Base-by-base conservation (phyloP, 2,329 filamentous ascomycete species). In the Pestalotiopsis sp. region DNA sequence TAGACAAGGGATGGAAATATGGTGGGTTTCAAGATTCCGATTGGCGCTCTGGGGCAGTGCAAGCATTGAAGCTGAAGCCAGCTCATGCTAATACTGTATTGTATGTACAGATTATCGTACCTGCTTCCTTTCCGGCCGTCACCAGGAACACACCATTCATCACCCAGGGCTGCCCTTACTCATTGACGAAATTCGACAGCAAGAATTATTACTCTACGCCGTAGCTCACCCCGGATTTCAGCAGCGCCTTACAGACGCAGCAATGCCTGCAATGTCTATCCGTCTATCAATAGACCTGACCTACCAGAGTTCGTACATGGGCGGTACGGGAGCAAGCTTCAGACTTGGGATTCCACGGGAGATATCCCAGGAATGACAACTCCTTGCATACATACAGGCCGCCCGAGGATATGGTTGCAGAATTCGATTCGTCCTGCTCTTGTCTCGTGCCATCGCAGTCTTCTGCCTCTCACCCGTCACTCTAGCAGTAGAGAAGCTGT, bases 1-100 rank as follows among this genome's bases (percentile, higher is more conserved):
- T 52, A 52, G 45, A 52, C 45, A 52, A 52, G 45, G 45, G 14
- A 52, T 17, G 17, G 45, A 52, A 52, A 52, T 52, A 59, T 27
- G 57, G 57, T 27, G 60, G 41, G 64, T 65, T 58, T 65, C 64
- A 58, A 36, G 23, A 65, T 45, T 55, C 64, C 52, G 45, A 65
- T 65, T 65, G 64, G 64, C 49, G 41, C 45, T 31, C 17, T 65
- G 64, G 23, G 64, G 64, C 64, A 65, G 64, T 65, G 64, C 64
- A 65, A 65, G 36, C 45, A 39, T 9, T 14, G 36, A 62, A 62
- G 59, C 59, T 36, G 59, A 36, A 38, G 59, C 59, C 59, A 62
- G 45, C 45, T 52, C 45, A 52, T 52, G 45, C 45, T 52, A 52
- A 52, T 52, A 9, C 17, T 23, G 45, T 52, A 45, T 45, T 45